Conservation (phyloP, 495 filamentous ascomycete species). For the Penicillium salamii region DNA sequence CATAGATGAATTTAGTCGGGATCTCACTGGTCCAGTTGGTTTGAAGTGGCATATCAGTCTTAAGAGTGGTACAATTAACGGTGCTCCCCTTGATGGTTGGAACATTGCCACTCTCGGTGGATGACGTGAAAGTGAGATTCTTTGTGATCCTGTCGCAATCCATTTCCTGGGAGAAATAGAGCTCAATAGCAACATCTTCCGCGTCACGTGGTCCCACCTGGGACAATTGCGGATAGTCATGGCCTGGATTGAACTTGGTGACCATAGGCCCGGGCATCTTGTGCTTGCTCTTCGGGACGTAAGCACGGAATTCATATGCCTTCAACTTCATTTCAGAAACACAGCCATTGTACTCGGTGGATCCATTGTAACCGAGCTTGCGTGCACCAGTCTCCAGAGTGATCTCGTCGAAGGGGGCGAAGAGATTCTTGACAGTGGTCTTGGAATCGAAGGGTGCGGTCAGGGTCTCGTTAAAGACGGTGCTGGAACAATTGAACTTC, state of each 20-base stretch:
- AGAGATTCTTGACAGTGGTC: conserved; percentile 60
- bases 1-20: conserved; percentile 51
- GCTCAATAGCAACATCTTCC: conserved; percentile 46
- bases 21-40: conserved; percentile 45
- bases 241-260: conserved; percentile 60
- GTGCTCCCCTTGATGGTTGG: conserved; percentile 16
- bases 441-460: conserved; percentile 56
- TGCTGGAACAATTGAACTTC: conserved; percentile 55
- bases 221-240: conserved; percentile 57
- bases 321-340: conserved; percentile 48
- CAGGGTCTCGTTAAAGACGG: conserved; percentile 38
- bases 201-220: conserved; percentile 37
- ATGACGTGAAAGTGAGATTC: conserved; percentile 50
- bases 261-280: conserved; percentile 56
- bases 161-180: conserved; percentile 64
- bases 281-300: conserved; percentile 52
- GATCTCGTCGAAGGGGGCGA: conserved; percentile 58
- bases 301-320: conserved; percentile 61
- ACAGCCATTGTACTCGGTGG: conserved; percentile 53
- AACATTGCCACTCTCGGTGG: conserved; percentile 41
- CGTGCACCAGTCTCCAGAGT: conserved; percentile 35
- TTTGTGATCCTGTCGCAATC: conserved; percentile 54
- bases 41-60: conserved; percentile 35
- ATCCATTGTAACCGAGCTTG: conserved; percentile 41
- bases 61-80: conserved; percentile 25